Evolutionary conservation across 345 rosid species (phyloP), one percentile per base, ranked within the genome.

Genomic region (Ceriops decandra): DNA sequence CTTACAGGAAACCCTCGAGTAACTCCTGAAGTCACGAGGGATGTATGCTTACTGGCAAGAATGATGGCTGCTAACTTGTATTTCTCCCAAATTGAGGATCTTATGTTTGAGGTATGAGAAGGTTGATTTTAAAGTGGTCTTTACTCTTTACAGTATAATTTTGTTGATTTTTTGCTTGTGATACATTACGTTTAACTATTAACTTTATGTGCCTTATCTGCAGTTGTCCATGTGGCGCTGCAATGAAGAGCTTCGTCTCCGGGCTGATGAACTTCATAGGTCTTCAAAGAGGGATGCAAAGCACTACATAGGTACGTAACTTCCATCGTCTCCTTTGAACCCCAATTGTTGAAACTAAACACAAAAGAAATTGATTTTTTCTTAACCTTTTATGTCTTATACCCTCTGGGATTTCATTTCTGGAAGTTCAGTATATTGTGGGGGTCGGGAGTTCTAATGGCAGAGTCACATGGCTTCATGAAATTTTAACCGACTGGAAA

Each of bases 191-290:
- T 60, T 21, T 9, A 35, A 21, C 3, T 11, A 20, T 21, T 57
- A 16, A 38, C 27, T 62, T 57, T 4, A 9, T 20, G 2, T 28
- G 15, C 52, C 32, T 31, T 36, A 56, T 54, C 22, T 52, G 81
- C 87, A 95, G 99, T 70, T 95, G 82, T 95, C 99, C 62, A 95
- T 95, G 99, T 95, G 99, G 99, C 96, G 98, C 76, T 95, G 99
- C 82, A 91, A 81, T 67, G 97, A 88, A 67, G 99, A 95, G 79
- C 96, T 95, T 62, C 97, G 96, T 63, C 75, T 73, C 17, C 83
- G 83, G 62, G 96, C 96, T 0, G 91, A 90, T 35, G 85, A 81
- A 65, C 89, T 95, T 68, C 98, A 86, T 66, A 77, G 85, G 69
- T 85, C 86, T 69, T 84, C 93, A 49, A 92, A 76, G 81, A 92